Conservation (phyloP, 2,329 filamentous ascomycete genomes). For the Diaporthe destruens region DNA sequence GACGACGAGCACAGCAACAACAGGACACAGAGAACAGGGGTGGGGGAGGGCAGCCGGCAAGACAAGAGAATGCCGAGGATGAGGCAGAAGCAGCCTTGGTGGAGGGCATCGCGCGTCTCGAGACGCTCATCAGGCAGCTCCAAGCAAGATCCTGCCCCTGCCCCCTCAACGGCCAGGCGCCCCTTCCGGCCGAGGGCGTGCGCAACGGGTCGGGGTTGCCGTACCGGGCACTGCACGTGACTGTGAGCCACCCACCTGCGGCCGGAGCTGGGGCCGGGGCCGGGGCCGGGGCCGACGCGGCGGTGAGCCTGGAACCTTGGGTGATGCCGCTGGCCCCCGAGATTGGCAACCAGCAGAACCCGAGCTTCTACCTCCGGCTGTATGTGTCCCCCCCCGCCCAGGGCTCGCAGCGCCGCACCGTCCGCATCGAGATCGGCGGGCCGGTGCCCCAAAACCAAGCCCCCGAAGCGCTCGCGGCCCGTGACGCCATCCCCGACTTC, state of each 20-base stretch:
- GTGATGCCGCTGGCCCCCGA: conserved; percentile 7
- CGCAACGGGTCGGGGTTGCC: neutral
- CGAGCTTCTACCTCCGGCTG: neutral
- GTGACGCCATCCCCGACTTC: neutral
- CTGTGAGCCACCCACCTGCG: neutral
- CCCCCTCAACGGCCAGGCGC: conserved; percentile 22
- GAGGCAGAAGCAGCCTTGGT: conserved; percentile 3
- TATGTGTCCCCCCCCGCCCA: neutral
- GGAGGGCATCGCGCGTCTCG: neutral
- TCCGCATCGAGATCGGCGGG: conserved; percentile 2
- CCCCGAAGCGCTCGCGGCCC: neutral
- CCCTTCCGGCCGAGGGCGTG: neutral
- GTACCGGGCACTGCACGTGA: conserved; percentile 6
- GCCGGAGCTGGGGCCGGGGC: too few species aligned
- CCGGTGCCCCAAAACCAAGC: neutral
- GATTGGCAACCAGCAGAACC: neutral
- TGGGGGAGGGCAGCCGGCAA: too few species aligned
- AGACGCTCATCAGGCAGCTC: conserved; percentile 2
- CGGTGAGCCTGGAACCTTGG: neutral
- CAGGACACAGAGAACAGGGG: too few species aligned
- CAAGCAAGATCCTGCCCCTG: conserved; percentile 10
- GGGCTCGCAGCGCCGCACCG: neutral
- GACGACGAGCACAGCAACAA: too few species aligned
- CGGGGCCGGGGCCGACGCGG: too few species aligned
- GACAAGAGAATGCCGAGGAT: too few species aligned